phyloP scores from a whole-genome alignment of 441 rosid species.

The Erysimum pusillum region DNA sequence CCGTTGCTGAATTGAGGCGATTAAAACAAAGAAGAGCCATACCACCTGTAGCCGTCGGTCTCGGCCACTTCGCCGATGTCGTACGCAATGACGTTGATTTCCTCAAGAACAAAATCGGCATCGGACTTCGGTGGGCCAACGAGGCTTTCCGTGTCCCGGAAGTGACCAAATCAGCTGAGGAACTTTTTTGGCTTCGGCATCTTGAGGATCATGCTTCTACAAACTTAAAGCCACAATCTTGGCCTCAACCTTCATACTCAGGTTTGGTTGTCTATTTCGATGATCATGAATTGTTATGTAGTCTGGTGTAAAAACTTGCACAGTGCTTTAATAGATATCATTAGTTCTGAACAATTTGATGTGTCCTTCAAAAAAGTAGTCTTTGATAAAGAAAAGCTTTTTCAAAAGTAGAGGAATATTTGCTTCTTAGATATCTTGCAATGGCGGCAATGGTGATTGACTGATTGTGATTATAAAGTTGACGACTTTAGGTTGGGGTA shows the following conservation, averaged over 20 bases:
- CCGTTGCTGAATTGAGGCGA: conserved; percentile 51
- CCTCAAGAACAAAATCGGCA: conserved; percentile 60
- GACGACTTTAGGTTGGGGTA: conserved; percentile 7
- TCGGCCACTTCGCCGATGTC: conserved; percentile 67
- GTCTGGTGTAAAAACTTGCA: not conserved
- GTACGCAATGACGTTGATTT: conserved; percentile 74
- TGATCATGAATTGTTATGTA: not conserved
- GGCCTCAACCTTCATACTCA: conserved; percentile 85
- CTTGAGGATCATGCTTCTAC: conserved; percentile 71
- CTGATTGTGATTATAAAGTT: not conserved
- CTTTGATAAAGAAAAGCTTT: not conserved
- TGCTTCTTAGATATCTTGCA: conserved; percentile 23
- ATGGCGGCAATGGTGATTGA: not conserved
- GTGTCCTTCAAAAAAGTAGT: not conserved
- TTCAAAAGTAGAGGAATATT: not conserved
- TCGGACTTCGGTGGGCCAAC: conserved; percentile 79
- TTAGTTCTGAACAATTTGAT: conserved; percentile 1
- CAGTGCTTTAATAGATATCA: conserved; percentile 8
- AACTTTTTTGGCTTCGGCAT: conserved; percentile 76
- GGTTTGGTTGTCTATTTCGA: conserved; percentile 49
- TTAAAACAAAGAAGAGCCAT: conserved; percentile 47
- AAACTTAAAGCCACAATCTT: conserved; percentile 51
- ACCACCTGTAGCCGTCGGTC: conserved; percentile 54
- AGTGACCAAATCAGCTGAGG: conserved; percentile 66
- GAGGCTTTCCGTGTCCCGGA: conserved; percentile 67